Base-by-base conservation (phyloP, 768 basidiomycete species). In the Erythrobasidium yunnanense region DNA sequence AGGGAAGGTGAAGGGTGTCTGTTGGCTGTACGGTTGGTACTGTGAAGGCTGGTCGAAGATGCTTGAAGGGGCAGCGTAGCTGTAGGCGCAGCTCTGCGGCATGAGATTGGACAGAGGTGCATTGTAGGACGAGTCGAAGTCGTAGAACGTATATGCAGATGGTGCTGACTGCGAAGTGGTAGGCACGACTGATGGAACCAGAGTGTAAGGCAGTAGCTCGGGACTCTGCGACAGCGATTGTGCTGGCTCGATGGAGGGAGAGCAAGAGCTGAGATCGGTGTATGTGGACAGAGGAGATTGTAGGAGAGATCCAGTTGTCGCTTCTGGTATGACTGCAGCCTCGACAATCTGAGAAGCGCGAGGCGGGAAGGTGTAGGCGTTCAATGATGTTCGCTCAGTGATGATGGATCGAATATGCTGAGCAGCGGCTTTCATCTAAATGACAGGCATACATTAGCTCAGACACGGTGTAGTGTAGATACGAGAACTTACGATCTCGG, bases 311-410 rank as follows among this genome's bases (percentile, higher is more conserved):
- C n/a, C 11, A 11, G 38, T n/a, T n/a, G n/a, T 42, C 38, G 38
- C 11, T 11, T 11, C n/a, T 42, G 38, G 38, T n/a, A 11, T 11
- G 38, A n/a, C 38, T n/a, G 38, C 38, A n/a, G 38, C 11, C 38
- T 42, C 38, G 11, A 42, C n/a, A 11, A 34, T 11, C 5, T 22
- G 33, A 6, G 30, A 4, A 46, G 56, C n/a, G 32, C 60, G 60
- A 30, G 60, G 11, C 5, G 60, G 60, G 47, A 63, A 63, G 49
- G 45, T 38, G 49, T 63, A 63, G 4, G 49, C 49, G 33, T 63
- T 46, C 20, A 63, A 38, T 15, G 60, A 63, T 4, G 33, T 30
- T 15, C 60, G 15, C 49, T 63, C 60, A 13, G 46, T 29, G 27
- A 63, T 25, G 3, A 63, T 46, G 11, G 23, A 25, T 49, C 49